phyloP scores from a whole-genome alignment of 129 eudicot genomes.

The Dittrichia graveolens region DNA sequence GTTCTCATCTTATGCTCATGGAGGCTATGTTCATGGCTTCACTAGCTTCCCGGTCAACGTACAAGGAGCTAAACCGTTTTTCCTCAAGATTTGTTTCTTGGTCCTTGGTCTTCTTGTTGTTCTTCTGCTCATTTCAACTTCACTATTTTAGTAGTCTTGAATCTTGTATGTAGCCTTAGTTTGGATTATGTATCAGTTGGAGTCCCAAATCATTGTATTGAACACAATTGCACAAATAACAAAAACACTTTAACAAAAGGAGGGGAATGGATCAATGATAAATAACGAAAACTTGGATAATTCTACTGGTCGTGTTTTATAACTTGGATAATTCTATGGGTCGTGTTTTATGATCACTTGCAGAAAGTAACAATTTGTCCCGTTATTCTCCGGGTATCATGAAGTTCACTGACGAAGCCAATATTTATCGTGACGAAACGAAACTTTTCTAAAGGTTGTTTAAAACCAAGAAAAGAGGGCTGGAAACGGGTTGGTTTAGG shows the following conservation, averaged over 20 bases:
- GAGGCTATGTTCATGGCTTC: constrained; percentile 45
- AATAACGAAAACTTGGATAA: no score
- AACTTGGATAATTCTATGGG: no score
- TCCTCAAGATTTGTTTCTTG: constrained; percentile 46
- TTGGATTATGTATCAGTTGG: constrained; percentile 21
- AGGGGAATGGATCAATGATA: no score
- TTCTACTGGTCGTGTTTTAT: no score
- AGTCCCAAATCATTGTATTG: neutral
- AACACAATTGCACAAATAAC: neutral
- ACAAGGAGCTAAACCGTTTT: constrained; percentile 39
- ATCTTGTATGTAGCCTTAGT: constrained; percentile 15
- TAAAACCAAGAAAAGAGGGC: no score
- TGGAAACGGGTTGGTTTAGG: no score
- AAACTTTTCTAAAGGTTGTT: no score
- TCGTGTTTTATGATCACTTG: no score
- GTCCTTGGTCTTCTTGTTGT: constrained; percentile 43
- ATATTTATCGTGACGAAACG: no score
- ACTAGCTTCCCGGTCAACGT: constrained; percentile 45
- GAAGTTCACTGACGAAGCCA: no score
- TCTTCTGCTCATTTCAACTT: constrained; percentile 34
- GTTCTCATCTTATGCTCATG: constrained; percentile 36
- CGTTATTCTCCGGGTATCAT: no score
- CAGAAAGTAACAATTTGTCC: no score
- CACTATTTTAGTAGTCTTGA: constrained; percentile 16
- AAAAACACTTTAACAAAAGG: neutral